phyloP scores from a whole-genome alignment of 2,329 filamentous ascomycete species.

The Calonectria pseudoreteaudii region DNA sequence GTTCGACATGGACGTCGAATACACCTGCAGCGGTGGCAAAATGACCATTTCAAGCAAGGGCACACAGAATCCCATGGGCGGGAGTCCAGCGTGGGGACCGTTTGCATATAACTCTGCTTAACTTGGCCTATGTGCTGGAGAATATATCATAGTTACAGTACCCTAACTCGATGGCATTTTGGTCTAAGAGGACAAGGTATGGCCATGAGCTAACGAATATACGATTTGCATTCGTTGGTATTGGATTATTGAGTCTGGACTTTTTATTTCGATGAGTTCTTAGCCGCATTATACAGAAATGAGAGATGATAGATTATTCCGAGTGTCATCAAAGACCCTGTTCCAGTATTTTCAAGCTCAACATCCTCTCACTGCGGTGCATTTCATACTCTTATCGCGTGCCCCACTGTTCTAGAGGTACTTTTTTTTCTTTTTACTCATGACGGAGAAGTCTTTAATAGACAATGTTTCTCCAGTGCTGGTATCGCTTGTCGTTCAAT shows the following conservation, averaged over 20 bases:
- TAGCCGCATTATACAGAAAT: neutral
- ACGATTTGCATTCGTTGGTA: too few species aligned
- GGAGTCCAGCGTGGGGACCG: too few species aligned
- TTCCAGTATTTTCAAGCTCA: neutral
- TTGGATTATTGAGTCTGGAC: neutral
- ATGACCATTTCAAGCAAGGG: too few species aligned
- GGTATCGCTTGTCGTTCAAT: slow-evolving; percentile 17
- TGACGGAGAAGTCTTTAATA: neutral
- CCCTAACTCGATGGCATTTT: too few species aligned
- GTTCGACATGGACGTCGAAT: too few species aligned
- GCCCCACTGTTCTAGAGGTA: neutral
- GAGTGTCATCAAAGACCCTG: neutral
- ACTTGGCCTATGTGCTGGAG: too few species aligned
- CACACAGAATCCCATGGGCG: too few species aligned
- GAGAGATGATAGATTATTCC: neutral
- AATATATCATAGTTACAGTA: too few species aligned
- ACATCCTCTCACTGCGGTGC: neutral
- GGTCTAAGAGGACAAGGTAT: too few species aligned
- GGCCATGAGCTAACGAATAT: too few species aligned
- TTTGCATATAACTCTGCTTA: too few species aligned
- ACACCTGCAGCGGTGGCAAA: too few species aligned
- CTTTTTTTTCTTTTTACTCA: neutral
- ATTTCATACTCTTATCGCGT: neutral
- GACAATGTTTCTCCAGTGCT: neutral
- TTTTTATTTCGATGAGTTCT: neutral